A percentile compares a stretch with the other conserved stretches of the same genome.
Conservation (phyloP, 345 rosid genomes). For the Jatropha curcas region DNA sequence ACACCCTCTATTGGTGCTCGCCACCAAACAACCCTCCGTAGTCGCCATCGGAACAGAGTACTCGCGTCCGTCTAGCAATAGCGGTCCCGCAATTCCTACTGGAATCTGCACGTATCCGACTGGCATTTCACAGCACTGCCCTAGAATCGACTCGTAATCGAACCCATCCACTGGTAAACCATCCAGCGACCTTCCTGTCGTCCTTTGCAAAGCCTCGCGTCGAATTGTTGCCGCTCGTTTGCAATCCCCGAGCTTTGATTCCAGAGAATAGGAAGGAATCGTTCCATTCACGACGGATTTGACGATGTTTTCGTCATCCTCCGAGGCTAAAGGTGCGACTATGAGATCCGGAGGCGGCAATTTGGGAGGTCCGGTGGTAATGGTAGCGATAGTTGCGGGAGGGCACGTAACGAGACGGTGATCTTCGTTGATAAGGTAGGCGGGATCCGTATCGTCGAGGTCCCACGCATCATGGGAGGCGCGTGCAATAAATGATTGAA, state of each 20-base stretch:
- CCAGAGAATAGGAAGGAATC: slow-evolving; percentile 69
- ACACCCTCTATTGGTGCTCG: slow-evolving; percentile 92
- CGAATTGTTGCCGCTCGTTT: slow-evolving; percentile 68
- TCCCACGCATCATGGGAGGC: slow-evolving; percentile 67
- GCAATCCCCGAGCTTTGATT: slow-evolving; percentile 79
- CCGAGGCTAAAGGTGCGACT: slow-evolving; percentile 40
- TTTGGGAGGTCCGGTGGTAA: slow-evolving; percentile 23
- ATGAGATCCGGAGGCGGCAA: slow-evolving; percentile 35
- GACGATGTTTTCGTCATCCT: slow-evolving; percentile 67
- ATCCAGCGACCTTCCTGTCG: slow-evolving; percentile 63
- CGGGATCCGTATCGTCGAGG: slow-evolving; percentile 38
- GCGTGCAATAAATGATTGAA: slow-evolving; percentile 72
- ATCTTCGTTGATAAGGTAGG: slow-evolving; percentile 32
- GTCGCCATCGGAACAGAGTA: slow-evolving; percentile 93
- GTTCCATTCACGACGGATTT: slow-evolving; percentile 55
- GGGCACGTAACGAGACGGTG: slow-evolving; percentile 56
- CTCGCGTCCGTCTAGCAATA: slow-evolving; percentile 82
- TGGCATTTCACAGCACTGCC: slow-evolving; percentile 99
- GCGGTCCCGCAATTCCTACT: slow-evolving; percentile 89
- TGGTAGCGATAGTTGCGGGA: neutral
- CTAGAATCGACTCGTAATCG: slow-evolving; percentile 76
- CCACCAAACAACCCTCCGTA: slow-evolving; percentile 92
- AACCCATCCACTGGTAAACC: slow-evolving; percentile 85
- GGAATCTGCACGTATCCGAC: slow-evolving; percentile 92
- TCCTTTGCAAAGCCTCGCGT: slow-evolving; percentile 78